A percentile compares a stretch with the other conserved stretches of the same genome.
These are phyloP conservation scores for Elsinoe necatrix DNA, from an alignment of 2,329 filamentous ascomycete genomes.

Conservation along the genomic window DNA sequence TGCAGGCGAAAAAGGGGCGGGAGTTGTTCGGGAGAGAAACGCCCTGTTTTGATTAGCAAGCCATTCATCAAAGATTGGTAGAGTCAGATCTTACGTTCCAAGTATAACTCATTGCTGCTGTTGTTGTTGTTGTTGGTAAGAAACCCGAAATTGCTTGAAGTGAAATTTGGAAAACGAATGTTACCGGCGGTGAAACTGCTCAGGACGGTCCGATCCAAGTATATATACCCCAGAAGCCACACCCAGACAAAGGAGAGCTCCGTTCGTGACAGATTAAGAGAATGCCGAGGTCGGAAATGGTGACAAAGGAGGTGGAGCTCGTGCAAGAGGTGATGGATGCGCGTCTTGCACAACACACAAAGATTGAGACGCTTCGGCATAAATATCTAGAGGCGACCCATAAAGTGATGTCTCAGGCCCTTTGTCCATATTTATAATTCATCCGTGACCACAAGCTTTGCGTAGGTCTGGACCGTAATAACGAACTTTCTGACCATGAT, in stretches of 20 bases:
- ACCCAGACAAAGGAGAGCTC: neutral
- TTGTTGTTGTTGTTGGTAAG: neutral
- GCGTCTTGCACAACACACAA: too few species aligned
- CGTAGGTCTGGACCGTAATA: too few species aligned
- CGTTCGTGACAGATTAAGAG: too few species aligned
- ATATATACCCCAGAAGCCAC: neutral
- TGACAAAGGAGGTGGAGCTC: too few species aligned
- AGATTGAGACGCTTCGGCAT: too few species aligned
- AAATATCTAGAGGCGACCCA: too few species aligned
- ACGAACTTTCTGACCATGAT: too few species aligned
- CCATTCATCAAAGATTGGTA: neutral
- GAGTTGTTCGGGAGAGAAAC: neutral
- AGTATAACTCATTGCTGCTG: neutral
- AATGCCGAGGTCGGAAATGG: too few species aligned
- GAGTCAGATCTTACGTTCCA: neutral
- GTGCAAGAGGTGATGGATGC: too few species aligned
- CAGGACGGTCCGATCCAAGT: neutral
- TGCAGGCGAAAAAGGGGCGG: constrained; percentile 3
- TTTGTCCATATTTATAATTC: too few species aligned
- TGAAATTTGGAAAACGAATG: neutral
- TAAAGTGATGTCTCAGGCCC: too few species aligned
- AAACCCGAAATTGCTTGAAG: neutral
- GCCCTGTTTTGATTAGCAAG: neutral
- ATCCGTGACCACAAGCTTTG: too few species aligned
- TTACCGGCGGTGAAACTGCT: neutral